These are phyloP conservation scores for Naganishia albida DNA, from an alignment of 1,284 basidiomycete species.

Conservation along the genomic window DNA sequence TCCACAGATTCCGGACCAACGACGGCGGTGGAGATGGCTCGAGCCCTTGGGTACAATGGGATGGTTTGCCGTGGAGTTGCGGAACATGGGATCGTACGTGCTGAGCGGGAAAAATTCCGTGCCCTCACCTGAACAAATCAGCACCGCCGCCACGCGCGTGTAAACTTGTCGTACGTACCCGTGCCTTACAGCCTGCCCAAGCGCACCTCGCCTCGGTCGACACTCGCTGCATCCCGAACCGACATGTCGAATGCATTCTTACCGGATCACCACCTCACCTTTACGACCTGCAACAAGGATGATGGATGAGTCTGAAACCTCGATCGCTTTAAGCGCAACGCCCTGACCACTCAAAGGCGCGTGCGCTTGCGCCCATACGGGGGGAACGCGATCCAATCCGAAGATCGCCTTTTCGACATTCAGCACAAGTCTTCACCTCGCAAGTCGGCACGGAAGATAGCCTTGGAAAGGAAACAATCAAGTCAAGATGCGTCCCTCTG, in stretches of 20 bases:
- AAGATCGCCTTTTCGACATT: conserved; percentile 20
- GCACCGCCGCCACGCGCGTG: too few relatives aligned
- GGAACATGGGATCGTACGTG: too few relatives aligned
- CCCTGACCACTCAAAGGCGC: conserved; percentile 8
- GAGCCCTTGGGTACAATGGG: background rate
- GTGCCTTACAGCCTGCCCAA: too few relatives aligned
- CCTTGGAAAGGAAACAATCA: background rate
- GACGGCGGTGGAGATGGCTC: background rate
- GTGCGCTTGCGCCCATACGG: background rate
- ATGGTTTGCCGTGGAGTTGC: background rate
- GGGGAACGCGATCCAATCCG: conserved; percentile 26
- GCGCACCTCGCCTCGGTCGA: too few relatives aligned
- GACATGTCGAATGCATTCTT: too few relatives aligned
- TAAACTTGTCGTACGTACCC: too few relatives aligned
- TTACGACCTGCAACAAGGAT: background rate
- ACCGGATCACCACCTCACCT: too few relatives aligned
- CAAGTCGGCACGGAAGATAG: background rate
- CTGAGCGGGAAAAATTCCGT: conserved; percentile 1
- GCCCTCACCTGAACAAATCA: background rate
- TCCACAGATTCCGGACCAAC: background rate
- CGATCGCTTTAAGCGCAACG: too few relatives aligned
- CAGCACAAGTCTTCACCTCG: background rate
- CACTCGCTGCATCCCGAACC: too few relatives aligned
- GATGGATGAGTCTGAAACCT: conserved; percentile 13
- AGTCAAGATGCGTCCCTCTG: conserved; percentile 70